Percentiles rank a stretch among this genome's conserved stretches.
These are phyloP conservation scores for Ceratobasidium sp. DNA, from an alignment of 1,284 basidiomycete species.

Conservation along the genomic window DNA sequence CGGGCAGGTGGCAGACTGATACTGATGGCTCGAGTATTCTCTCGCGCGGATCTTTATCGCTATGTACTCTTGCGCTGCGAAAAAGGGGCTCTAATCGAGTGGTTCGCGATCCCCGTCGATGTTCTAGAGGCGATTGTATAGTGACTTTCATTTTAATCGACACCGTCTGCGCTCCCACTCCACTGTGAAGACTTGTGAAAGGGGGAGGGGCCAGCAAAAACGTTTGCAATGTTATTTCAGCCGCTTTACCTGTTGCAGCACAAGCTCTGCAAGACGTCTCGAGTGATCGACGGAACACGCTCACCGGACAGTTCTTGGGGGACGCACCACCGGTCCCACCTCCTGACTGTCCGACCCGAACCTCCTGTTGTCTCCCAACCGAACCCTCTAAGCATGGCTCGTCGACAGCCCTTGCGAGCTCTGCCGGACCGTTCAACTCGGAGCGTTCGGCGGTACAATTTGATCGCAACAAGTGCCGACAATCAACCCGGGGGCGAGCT, in stretches of 20 bases:
- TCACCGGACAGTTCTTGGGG: slow-evolving; percentile 15
- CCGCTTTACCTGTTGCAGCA: background rate
- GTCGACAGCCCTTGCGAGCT: background rate
- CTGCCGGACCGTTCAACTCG: slow-evolving; percentile 14
- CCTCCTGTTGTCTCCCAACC: background rate
- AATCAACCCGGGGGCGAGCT: slow-evolving; percentile 22
- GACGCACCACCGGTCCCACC: background rate
- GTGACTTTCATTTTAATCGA: background rate
- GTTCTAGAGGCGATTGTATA: background rate
- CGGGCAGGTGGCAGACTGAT: background rate
- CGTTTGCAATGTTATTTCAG: background rate
- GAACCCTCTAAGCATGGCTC: slow-evolving; percentile 1
- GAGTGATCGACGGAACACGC: background rate
- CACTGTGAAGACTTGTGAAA: background rate
- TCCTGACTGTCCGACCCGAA: background rate
- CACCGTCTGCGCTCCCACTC: background rate
- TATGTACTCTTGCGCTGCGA: slow-evolving; percentile 15
- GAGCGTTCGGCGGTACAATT: slow-evolving; percentile 1
- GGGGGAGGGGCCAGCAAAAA: background rate
- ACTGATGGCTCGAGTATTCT: slow-evolving; percentile 3
- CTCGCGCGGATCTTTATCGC: slow-evolving; percentile 12
- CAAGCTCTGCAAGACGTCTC: background rate
- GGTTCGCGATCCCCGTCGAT: background rate
- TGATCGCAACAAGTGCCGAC: slow-evolving; percentile 25
- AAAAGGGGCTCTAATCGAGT: background rate